phyloP scores from a whole-genome alignment of 306 rosid species.

The Ormosia emarginata region DNA sequence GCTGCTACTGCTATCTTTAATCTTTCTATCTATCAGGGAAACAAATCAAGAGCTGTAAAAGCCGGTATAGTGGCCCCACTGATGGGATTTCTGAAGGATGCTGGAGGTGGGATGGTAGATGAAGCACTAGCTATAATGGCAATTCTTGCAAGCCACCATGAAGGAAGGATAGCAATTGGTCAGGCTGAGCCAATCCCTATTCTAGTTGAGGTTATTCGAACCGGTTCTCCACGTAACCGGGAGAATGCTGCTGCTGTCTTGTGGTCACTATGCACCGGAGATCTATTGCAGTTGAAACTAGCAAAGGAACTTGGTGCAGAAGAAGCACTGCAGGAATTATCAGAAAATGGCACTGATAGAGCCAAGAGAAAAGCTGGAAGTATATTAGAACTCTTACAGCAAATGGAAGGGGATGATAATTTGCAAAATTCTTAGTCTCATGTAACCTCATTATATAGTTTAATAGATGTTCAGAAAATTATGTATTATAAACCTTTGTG shows the following conservation, averaged over 20 bases:
- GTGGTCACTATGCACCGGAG: conserved; percentile 82
- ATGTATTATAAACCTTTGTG: not conserved
- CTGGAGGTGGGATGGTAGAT: conserved; percentile 96
- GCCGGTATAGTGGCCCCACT: conserved; percentile 85
- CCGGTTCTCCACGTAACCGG: conserved; percentile 91
- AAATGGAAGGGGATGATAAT: conserved; percentile 42
- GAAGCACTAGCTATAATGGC: conserved; percentile 95
- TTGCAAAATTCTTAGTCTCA: conserved; percentile 22
- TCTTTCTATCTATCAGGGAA: conserved; percentile 92
- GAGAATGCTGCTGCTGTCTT: conserved; percentile 88
- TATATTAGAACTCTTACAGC: conserved; percentile 65
- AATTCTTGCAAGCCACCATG: conserved; percentile 81
- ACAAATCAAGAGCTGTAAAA: conserved; percentile 91
- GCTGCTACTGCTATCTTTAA: conserved; percentile 97
- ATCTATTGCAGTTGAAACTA: conserved; percentile 57
- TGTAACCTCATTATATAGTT: conserved; percentile 17
- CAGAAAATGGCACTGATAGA: conserved; percentile 93
- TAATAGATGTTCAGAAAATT: not conserved
- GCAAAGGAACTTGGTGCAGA: conserved; percentile 83
- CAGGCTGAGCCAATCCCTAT: conserved; percentile 67
- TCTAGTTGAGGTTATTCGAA: conserved; percentile 79
- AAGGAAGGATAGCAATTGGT: conserved; percentile 73
- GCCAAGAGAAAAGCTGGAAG: conserved; percentile 92
- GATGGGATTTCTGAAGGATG: conserved; percentile 71
- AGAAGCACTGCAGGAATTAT: conserved; percentile 68